A percentile compares a stretch with the other conserved stretches of the same genome.
phyloP scores from a whole-genome alignment of 1,284 basidiomycete species.

The Fomitopsis pinicola region DNA sequence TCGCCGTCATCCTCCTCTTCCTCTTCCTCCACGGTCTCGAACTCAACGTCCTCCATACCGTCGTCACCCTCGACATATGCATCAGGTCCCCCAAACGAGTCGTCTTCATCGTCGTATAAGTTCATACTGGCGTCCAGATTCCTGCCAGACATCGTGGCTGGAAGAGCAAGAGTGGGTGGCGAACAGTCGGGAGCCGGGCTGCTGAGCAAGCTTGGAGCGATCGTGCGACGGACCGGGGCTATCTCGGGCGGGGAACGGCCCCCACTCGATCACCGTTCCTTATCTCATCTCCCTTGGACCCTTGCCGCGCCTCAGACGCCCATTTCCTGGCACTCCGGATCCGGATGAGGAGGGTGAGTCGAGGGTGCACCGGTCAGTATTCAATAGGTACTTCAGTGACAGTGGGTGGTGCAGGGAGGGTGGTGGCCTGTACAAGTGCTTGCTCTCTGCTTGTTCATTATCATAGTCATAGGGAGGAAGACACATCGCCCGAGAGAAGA shows the following conservation, averaged over 20 bases:
- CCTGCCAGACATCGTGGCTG: background rate
- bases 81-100: slow-evolving; percentile 24
- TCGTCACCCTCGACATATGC: slow-evolving; percentile 14
- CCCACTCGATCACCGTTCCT: background rate
- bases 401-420: too few species aligned
- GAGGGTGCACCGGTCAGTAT: too few species aligned
- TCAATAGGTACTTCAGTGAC: too few species aligned
- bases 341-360: too few species aligned
- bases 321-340: too few species aligned
- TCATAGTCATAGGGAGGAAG: too few species aligned
- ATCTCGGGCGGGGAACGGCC: background rate
- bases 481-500: too few species aligned
- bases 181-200: background rate
- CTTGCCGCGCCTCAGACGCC: background rate
- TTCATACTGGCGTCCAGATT: slow-evolving; percentile 22
- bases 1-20: slow-evolving; percentile 1
- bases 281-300: background rate
- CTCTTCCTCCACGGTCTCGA: slow-evolving; percentile 11
- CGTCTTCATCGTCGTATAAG: slow-evolving; percentile 16
- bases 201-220: slow-evolving; percentile 3
- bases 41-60: slow-evolving; percentile 10
- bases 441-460: too few species aligned
- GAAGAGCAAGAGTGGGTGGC: background rate
- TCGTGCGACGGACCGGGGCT: background rate
- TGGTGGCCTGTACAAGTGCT: too few species aligned